phyloP scores from a whole-genome alignment of 306 rosid genomes.

The Cicer bijugum region DNA sequence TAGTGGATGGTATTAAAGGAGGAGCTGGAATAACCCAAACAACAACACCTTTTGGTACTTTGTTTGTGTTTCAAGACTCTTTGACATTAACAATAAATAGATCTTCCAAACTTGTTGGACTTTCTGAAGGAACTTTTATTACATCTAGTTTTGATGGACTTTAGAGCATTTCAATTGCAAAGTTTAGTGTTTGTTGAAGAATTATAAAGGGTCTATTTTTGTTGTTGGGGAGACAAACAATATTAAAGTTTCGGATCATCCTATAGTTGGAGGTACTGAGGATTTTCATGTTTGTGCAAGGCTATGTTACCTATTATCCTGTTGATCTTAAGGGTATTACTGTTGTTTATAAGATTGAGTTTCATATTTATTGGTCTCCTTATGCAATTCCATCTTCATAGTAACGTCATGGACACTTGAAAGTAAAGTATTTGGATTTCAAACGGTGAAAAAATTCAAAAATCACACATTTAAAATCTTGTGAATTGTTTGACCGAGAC shows the following conservation, averaged over 20 bases:
- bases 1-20: constrained; percentile 59
- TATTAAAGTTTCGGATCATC: constrained; percentile 57
- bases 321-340: constrained; percentile 57
- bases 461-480: no score
- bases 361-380: constrained; percentile 90
- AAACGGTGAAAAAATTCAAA: no score
- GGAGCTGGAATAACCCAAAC: constrained; percentile 51
- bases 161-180: constrained; percentile 56
- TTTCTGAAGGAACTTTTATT: constrained; percentile 65
- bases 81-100: constrained; percentile 52
- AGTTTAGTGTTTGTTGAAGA: constrained; percentile 60
- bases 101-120: constrained; percentile 63
- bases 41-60: constrained; percentile 69
- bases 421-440: background rate
- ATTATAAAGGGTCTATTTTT: constrained; percentile 62
- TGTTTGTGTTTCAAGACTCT: constrained; percentile 69
- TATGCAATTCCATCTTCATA: constrained; percentile 56
- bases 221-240: constrained; percentile 66
- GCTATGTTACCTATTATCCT: constrained; percentile 66
- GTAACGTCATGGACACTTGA: background rate
- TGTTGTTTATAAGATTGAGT: constrained; percentile 60
- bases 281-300: constrained; percentile 78
- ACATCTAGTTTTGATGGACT: constrained; percentile 77
- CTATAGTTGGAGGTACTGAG: constrained; percentile 77
- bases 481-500: no score